Conservation (phyloP, 805 yeast species). For the Cyberlindnera mycetangii region DNA sequence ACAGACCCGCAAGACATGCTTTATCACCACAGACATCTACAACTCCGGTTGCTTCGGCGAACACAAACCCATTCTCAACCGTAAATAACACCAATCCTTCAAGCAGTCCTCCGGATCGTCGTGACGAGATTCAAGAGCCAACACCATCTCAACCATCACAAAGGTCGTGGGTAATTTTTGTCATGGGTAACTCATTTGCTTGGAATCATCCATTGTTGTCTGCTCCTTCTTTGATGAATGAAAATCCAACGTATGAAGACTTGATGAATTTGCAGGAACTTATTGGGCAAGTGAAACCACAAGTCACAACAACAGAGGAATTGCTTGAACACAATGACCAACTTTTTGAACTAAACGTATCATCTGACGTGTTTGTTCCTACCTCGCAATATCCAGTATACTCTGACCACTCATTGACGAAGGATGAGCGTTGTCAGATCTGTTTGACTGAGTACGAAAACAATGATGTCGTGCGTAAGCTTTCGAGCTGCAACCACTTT, state of each 20-base stretch:
- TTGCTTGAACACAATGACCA: constrained; percentile 38
- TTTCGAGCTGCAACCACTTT: constrained; percentile 44
- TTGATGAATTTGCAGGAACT: constrained; percentile 44
- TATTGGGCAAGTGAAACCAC: constrained; percentile 44
- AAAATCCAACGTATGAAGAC: constrained; percentile 51
- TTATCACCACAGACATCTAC: not conserved
- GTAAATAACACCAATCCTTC: not conserved
- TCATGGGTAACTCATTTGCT: constrained; percentile 55
- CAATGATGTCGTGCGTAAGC: constrained; percentile 45
- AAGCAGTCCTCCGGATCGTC: not conserved
- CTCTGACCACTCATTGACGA: not conserved
- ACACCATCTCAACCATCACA: constrained; percentile 16
- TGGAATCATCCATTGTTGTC: constrained; percentile 45
- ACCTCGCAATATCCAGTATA: not conserved
- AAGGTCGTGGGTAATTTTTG: constrained; percentile 60
- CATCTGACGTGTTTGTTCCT: not conserved
- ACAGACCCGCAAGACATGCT: not conserved
- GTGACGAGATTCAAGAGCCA: constrained; percentile 9
- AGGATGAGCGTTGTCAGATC: constrained; percentile 39
- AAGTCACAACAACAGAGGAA: constrained; percentile 40
- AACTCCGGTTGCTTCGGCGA: not conserved
- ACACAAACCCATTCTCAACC: not conserved
- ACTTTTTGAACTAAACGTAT: constrained; percentile 20
- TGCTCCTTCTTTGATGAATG: constrained; percentile 46
- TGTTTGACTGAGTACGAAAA: constrained; percentile 48